Evolutionary conservation across 2,329 filamentous ascomycete species (phyloP).

Genomic region (Delphinella strobiligena): DNA sequence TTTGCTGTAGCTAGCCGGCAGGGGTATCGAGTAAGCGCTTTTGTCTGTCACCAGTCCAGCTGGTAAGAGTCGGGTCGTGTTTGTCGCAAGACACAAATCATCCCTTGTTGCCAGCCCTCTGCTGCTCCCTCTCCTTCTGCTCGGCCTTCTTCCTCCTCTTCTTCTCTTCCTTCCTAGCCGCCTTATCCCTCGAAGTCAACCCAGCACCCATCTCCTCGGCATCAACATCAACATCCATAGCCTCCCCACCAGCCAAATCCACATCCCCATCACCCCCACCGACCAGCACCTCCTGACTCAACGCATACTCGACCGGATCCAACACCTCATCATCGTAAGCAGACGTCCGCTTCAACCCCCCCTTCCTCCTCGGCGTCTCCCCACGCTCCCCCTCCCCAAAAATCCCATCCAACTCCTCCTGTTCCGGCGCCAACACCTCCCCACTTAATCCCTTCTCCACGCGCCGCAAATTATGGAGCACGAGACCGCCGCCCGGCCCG

Average conservation of each 20-base stretch:
- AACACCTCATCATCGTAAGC: conserved; percentile 22
- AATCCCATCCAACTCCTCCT: conserved; percentile 15
- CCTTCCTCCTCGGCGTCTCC: conserved; percentile 8
- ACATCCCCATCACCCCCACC: conserved; percentile 27
- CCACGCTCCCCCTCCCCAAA: conserved; percentile 7
- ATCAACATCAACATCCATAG: conserved; percentile 12
- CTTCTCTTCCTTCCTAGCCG: conserved; percentile 43
- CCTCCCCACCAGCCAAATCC: conserved; percentile 9
- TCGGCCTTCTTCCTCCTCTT: conserved; percentile 39
- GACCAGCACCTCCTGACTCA: conserved; percentile 26
- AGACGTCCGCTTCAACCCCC: conserved; percentile 8
- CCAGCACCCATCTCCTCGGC: conserved; percentile 13
- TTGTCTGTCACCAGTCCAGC: no score
- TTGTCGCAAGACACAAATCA: conserved; percentile 2
- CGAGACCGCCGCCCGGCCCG: conserved; percentile 34
- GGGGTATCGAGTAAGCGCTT: no score
- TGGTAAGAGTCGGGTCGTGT: no score
- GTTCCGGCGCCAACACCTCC: conserved; percentile 35
- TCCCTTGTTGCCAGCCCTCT: conserved; percentile 7
- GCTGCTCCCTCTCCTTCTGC: conserved; percentile 19
- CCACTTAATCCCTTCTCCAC: conserved; percentile 41
- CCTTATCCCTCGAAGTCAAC: conserved; percentile 33
- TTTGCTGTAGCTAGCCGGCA: no score
- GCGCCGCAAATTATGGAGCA: conserved; percentile 40
- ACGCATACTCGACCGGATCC: conserved; percentile 31